These are phyloP conservation scores for Plasmodium cynomolgi DNA, from an alignment of 169 alveolate genomes.

Conservation along the genomic window DNA sequence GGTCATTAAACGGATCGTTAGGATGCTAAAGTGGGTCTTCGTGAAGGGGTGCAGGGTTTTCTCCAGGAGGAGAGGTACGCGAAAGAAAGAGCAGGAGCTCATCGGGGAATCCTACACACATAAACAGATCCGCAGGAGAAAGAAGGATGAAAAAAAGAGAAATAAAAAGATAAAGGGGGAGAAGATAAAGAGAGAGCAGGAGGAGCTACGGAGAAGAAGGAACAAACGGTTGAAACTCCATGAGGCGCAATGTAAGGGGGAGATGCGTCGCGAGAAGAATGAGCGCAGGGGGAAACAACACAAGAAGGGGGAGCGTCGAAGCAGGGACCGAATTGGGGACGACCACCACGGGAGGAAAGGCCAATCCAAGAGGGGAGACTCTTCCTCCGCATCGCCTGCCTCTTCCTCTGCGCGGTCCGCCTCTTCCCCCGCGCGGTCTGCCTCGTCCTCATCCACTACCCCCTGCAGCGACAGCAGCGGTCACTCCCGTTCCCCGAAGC, in stretches of 20 bases:
- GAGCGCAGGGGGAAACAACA: not conserved
- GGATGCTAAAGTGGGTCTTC: not conserved
- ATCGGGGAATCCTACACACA: not conserved
- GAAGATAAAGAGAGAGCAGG: slow-evolving; percentile 10
- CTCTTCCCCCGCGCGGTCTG: not conserved
- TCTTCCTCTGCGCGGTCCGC: not conserved
- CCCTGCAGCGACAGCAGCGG: not conserved
- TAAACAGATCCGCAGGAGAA: not conserved
- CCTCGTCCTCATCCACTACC: not conserved
- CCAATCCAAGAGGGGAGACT: not conserved
- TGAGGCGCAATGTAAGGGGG: slow-evolving; percentile 6
- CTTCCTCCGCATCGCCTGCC: not conserved
- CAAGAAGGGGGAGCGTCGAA: not conserved
- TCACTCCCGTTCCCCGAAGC: not conserved
- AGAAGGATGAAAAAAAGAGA: slow-evolving; percentile 15
- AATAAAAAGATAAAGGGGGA: not conserved
- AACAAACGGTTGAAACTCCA: slow-evolving; percentile 10
- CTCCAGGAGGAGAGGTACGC: not conserved
- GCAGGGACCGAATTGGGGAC: not conserved
- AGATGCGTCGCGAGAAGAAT: not conserved
- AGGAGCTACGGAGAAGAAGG: slow-evolving; percentile 11
- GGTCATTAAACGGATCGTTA: too few species aligned
- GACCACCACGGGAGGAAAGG: not conserved
- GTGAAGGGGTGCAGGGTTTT: not conserved
- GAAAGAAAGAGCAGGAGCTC: not conserved